Evolutionary conservation across 805 yeast species (phyloP).

Genomic region (Candida xyloterini): DNA sequence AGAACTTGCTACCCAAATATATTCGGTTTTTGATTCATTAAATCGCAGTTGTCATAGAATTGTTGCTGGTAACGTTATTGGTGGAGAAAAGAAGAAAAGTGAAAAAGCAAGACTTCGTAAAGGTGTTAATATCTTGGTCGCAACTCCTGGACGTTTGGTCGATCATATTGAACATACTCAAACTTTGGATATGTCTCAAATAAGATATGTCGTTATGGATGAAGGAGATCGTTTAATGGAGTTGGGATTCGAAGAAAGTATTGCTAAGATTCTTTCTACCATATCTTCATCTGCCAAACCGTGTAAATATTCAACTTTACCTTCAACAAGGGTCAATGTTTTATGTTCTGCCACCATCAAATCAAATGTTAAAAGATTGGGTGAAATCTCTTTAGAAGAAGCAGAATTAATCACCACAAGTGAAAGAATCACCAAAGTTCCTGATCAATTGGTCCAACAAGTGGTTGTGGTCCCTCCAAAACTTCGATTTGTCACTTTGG

Average conservation of each 20-base stretch:
- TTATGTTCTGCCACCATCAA: conserved; percentile 95
- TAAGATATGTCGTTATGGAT: conserved; percentile 87
- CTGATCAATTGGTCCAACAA: conserved; percentile 85
- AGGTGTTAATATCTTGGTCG: conserved; percentile 94
- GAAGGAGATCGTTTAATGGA: conserved; percentile 97
- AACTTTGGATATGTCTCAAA: conserved; percentile 64
- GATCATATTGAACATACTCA: conserved; percentile 93
- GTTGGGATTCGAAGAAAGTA: conserved; percentile 92
- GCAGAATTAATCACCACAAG: conserved; percentile 63
- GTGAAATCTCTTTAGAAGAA: conserved; percentile 68
- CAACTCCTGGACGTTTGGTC: conserved; percentile 93
- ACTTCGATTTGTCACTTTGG: conserved; percentile 76
- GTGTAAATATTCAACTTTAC: conserved; percentile 54
- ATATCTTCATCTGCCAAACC: conserved; percentile 41
- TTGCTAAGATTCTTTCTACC: conserved; percentile 65
- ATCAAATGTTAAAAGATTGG: conserved; percentile 73
- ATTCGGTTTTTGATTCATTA: conserved; percentile 71
- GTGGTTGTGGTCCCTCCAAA: conserved; percentile 90
- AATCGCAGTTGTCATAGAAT: conserved; percentile 77
- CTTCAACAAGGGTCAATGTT: conserved; percentile 68
- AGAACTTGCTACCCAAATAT: conserved; percentile 89
- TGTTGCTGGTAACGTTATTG: conserved; percentile 95
- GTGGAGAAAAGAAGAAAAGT: conserved; percentile 96
- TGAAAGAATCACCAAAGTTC: conserved; percentile 50
- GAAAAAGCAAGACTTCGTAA: conserved; percentile 95